These are phyloP conservation scores for Pythium aphanidermatum DNA, from an alignment of 352 stramenopile genomes.

Conservation along the genomic window DNA sequence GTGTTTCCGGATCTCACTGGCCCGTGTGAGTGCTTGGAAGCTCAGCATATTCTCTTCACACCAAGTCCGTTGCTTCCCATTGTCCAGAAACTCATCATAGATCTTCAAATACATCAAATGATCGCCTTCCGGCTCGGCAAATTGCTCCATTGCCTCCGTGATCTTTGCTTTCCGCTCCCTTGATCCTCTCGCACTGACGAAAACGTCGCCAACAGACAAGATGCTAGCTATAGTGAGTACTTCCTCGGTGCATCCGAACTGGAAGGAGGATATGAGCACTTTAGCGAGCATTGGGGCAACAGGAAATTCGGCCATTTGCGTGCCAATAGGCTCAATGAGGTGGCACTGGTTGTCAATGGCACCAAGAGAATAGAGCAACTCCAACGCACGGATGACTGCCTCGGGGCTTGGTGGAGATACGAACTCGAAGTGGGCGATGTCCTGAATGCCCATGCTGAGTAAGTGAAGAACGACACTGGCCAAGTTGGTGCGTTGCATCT, in stretches of 20 bases:
- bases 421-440: constrained; percentile 81
- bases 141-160: constrained; percentile 55
- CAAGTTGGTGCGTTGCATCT: constrained; percentile 81
- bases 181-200: constrained; percentile 47
- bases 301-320: constrained; percentile 97
- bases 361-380: constrained; percentile 64
- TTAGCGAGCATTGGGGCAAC: constrained; percentile 89
- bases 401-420: constrained; percentile 68
- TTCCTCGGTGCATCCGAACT: constrained; percentile 86
- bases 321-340: constrained; percentile 79
- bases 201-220: constrained; percentile 90
- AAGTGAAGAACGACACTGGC: constrained; percentile 62
- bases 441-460: constrained; percentile 82
- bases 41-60: constrained; percentile 68
- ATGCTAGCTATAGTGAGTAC: constrained; percentile 95
- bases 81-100: constrained; percentile 70
- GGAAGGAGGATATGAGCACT: constrained; percentile 57
- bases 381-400: constrained; percentile 60
- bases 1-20: constrained; percentile 61
- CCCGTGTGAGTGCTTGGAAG: constrained; percentile 45
- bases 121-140: constrained; percentile 61
- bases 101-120: constrained; percentile 65
- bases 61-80: constrained; percentile 55
- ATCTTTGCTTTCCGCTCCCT: constrained; percentile 69
- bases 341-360: constrained; percentile 50